Evolutionary conservation across 2,329 filamentous ascomycete species (phyloP).

Genomic region (Tolypocladium amazonense): DNA sequence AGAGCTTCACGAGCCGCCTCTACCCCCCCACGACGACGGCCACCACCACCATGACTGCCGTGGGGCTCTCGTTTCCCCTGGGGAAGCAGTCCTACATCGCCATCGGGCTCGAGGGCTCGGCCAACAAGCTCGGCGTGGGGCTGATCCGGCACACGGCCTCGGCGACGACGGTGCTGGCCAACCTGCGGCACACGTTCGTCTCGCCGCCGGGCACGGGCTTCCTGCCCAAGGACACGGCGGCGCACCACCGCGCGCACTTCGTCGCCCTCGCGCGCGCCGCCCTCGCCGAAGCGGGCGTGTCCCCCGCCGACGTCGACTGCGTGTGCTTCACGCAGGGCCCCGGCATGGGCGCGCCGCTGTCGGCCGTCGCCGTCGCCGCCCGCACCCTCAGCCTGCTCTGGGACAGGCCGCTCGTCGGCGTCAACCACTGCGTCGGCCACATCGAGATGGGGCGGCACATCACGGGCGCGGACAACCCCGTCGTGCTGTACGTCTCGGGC

Average conservation of each 20-base stretch:
- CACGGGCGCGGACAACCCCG: conserved; percentile 80
- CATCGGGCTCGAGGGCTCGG: conserved; percentile 72
- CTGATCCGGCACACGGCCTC: conserved; percentile 67
- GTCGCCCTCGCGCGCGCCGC: conserved; percentile 71
- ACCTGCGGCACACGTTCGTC: conserved; percentile 87
- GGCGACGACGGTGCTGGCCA: conserved; percentile 64
- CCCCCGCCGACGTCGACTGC: conserved; percentile 67
- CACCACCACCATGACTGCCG: conserved; percentile 10
- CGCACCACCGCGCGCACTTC: conserved; percentile 82
- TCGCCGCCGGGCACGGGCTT: conserved; percentile 91
- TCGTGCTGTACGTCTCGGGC: conserved; percentile 90
- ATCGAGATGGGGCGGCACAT: conserved; percentile 97
- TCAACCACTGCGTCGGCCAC: conserved; percentile 97
- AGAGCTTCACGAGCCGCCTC: not conserved
- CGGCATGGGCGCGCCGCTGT: conserved; percentile 90
- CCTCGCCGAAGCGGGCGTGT: conserved; percentile 53
- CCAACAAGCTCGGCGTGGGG: conserved; percentile 95
- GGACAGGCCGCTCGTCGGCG: conserved; percentile 80
- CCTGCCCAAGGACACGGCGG: conserved; percentile 89
- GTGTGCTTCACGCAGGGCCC: conserved; percentile 94
- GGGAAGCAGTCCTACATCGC: conserved; percentile 36
- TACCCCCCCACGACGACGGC: not conserved
- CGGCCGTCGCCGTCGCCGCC: conserved; percentile 76
- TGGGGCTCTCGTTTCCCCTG: conserved; percentile 5
- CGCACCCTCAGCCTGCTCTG: conserved; percentile 75